Percentiles rank a stretch among this genome's conserved stretches.
Conservation (phyloP, 1,139 yeast species). For the Eremothecium coryli region DNA sequence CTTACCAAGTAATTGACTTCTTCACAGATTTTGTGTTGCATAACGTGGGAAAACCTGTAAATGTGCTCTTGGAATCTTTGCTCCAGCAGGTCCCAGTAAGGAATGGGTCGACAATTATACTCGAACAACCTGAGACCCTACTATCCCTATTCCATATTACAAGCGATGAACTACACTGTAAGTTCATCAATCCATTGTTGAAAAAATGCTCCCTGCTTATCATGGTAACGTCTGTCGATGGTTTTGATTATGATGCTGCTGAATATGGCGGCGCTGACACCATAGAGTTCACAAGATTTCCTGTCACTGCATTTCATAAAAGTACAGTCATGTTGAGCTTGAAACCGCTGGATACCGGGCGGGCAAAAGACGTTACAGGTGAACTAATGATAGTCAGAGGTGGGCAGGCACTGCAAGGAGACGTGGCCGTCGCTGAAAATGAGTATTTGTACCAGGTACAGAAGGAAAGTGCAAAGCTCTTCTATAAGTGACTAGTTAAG, state of each 20-base stretch:
- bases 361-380: constrained; percentile 80
- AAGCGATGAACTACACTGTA: constrained; percentile 21
- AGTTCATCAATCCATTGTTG: constrained; percentile 23
- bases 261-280: constrained; percentile 11
- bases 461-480: constrained; percentile 41
- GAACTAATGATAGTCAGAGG: constrained; percentile 53
- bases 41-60: constrained; percentile 29
- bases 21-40: constrained; percentile 21
- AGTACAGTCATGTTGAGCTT: constrained; percentile 35
- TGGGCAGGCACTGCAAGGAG: constrained; percentile 29
- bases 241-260: constrained; percentile 13
- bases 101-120: constrained; percentile 13
- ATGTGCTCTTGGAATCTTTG: constrained; percentile 13
- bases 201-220: constrained; percentile 21
- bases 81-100: constrained; percentile 15
- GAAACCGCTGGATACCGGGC: constrained; percentile 65
- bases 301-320: constrained; percentile 18
- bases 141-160: constrained; percentile 22
- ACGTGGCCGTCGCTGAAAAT: constrained; percentile 40
- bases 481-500: constrained; percentile 35
- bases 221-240: constrained; percentile 18
- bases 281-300: constrained; percentile 22
- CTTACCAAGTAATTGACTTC: constrained; percentile 19
- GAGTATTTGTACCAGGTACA: constrained; percentile 57
- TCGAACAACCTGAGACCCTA: constrained; percentile 30